phyloP scores from a whole-genome alignment of 306 rosid genomes.

The Trichosanthes truncata region DNA sequence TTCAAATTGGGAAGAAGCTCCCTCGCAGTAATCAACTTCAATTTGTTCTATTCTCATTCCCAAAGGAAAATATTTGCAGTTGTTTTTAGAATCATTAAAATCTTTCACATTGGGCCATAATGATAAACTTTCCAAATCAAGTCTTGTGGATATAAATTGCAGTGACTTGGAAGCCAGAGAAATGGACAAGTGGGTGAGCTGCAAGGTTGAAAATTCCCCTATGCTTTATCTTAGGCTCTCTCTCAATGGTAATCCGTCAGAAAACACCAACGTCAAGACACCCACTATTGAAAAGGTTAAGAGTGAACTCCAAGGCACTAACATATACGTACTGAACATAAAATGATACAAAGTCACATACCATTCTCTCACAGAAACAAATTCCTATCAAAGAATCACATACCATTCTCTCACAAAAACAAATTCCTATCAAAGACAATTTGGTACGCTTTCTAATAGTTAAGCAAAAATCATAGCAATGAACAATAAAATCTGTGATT shows the following conservation, averaged over 20 bases:
- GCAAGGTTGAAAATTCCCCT: background rate
- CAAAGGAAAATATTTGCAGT: background rate
- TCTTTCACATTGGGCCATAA: background rate
- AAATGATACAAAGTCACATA: background rate
- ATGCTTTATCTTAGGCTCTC: background rate
- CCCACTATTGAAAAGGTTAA: background rate
- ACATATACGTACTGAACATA: background rate
- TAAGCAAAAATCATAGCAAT: background rate
- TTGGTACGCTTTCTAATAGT: background rate
- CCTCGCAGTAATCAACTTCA: background rate
- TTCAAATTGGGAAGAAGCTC: background rate
- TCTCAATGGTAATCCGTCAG: background rate
- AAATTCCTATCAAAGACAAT: background rate
- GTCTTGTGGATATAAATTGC: background rate
- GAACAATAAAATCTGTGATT: background rate
- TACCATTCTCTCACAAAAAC: background rate
- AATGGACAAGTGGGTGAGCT: background rate
- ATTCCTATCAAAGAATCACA: background rate
- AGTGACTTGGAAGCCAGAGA: background rate
- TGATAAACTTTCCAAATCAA: background rate
- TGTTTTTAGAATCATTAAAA: background rate
- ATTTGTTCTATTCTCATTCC: background rate
- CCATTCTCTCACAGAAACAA: background rate
- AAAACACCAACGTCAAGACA: background rate
- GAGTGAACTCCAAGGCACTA: background rate